These are phyloP conservation scores for Neopestalotiopsis clavispora DNA, from an alignment of 2,329 filamentous ascomycete species.

Conservation along the genomic window DNA sequence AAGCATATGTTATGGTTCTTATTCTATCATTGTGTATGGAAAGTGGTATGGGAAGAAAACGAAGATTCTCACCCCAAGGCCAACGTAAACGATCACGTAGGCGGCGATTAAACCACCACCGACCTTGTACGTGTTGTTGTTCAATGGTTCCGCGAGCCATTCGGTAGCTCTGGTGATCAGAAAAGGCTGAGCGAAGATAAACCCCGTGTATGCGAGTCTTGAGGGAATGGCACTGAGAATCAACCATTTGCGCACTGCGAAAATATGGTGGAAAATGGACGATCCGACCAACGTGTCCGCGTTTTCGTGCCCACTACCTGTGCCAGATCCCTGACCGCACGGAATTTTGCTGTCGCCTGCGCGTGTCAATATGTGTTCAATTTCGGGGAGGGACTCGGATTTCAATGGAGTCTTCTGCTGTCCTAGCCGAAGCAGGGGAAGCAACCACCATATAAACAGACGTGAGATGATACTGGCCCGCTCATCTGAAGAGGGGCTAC, in stretches of 20 bases:
- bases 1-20: neutral
- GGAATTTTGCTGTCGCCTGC: neutral
- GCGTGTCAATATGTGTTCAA: neutral
- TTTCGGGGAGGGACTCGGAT: neutral
- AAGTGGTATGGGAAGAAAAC: too few relatives aligned
- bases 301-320: neutral
- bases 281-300: neutral
- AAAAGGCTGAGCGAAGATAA: slow-evolving; percentile 6
- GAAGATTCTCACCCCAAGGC: neutral
- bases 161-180: neutral
- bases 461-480: neutral
- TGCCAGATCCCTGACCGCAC: neutral
- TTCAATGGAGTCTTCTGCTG: neutral
- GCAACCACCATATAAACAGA: slow-evolving; percentile 4
- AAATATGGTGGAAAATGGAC: slow-evolving; percentile 1
- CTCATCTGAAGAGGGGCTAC: neutral
- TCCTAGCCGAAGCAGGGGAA: neutral
- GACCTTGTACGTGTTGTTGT: neutral
- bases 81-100: slow-evolving; percentile 4
- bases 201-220: neutral
- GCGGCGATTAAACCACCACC: slow-evolving; percentile 5
- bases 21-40: too few relatives aligned
- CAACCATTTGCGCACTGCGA: neutral
- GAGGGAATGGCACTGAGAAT: neutral
- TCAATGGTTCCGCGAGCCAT: neutral